These are phyloP conservation scores for Pseudogymnoascus sp. DNA, from an alignment of 2,329 filamentous ascomycete genomes.

Conservation along the genomic window DNA sequence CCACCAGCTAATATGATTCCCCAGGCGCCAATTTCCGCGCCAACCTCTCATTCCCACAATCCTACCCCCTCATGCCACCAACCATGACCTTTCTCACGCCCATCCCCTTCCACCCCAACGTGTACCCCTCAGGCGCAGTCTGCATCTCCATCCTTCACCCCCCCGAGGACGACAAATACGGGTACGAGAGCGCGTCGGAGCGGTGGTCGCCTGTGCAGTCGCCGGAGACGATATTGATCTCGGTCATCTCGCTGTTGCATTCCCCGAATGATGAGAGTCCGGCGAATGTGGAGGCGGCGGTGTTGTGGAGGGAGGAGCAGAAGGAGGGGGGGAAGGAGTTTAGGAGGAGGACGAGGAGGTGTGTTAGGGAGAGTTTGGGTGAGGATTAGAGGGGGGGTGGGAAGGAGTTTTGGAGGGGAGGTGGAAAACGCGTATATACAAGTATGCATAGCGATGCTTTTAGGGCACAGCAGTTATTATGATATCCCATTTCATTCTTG, in stretches of 20 bases:
- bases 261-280: constrained; percentile 93
- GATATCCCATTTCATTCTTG: constrained; percentile 1
- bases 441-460: neutral
- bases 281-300: constrained; percentile 88
- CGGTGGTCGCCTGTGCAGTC: constrained; percentile 93
- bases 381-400: constrained; percentile 42
- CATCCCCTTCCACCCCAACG: constrained; percentile 87
- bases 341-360: constrained; percentile 65
- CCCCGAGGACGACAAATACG: constrained; percentile 86
- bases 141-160: constrained; percentile 97
- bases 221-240: constrained; percentile 86
- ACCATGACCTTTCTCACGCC: constrained; percentile 79
- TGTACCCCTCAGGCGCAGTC: constrained; percentile 78
- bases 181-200: constrained; percentile 84
- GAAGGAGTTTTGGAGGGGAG: neutral
- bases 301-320: constrained; percentile 73
- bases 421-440: neutral
- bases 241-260: constrained; percentile 84
- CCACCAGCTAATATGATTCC: too few species aligned
- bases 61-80: constrained; percentile 83
- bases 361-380: constrained; percentile 73
- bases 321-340: constrained; percentile 58
- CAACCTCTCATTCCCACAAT: constrained; percentile 68
- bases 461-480: neutral
- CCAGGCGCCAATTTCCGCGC: constrained; percentile 94